phyloP scores from a whole-genome alignment of 1,139 yeast genomes.

The Taphrina deformans region DNA sequence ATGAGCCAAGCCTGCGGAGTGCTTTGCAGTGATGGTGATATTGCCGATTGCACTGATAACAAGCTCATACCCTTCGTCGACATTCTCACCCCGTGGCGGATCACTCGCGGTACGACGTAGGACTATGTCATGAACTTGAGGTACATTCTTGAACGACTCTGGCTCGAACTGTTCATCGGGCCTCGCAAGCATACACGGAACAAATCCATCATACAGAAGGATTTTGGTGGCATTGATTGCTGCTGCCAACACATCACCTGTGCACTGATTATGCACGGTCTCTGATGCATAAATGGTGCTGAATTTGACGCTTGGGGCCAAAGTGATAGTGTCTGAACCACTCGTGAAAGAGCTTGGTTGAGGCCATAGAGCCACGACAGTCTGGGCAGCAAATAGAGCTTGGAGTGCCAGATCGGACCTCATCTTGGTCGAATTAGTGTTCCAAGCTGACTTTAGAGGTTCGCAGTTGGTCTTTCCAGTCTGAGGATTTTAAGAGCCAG shows the following conservation, averaged over 20 bases:
- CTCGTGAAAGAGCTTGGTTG: not conserved
- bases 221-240: constrained; percentile 5
- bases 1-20: constrained; percentile 50
- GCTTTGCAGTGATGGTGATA: not conserved
- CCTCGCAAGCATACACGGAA: constrained; percentile 6
- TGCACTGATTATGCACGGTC: not conserved
- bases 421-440: not conserved
- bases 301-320: constrained; percentile 1
- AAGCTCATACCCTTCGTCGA: not conserved
- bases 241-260: not conserved
- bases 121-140: not conserved
- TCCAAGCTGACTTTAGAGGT: too few relatives aligned
- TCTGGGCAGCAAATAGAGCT: not conserved
- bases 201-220: constrained; percentile 13
- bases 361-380: constrained; percentile 16
- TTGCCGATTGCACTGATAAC: not conserved
- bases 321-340: not conserved
- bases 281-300: not conserved
- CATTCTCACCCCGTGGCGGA: not conserved
- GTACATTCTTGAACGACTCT: not conserved
- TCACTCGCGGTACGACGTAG: not conserved
- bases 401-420: not conserved
- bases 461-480: too few relatives aligned
- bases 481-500: too few relatives aligned
- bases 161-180: constrained; percentile 16